A percentile compares a stretch with the other conserved stretches of the same genome.
phyloP scores from a whole-genome alignment of 192 early-diverging fungal species.

The Gryganskiella cystojenkinii region DNA sequence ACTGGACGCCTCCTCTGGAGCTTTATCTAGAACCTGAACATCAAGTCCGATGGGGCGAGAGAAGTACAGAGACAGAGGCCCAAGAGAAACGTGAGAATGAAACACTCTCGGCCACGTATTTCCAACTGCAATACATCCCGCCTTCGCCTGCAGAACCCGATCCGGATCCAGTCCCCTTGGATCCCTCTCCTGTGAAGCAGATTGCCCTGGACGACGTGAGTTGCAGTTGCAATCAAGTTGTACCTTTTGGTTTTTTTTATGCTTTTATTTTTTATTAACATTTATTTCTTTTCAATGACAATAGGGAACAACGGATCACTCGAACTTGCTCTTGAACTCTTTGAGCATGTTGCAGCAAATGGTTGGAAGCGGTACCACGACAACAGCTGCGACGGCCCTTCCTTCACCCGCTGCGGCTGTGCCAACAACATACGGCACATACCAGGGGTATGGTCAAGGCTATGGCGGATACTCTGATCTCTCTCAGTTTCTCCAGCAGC shows the following conservation, averaged over 20 bases:
- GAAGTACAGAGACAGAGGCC: slow-evolving; percentile 17
- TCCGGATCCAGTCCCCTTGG: slow-evolving; percentile 1
- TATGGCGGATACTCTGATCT: neutral
- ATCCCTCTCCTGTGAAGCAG: neutral
- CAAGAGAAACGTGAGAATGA: slow-evolving; percentile 32
- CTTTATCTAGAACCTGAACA: neutral
- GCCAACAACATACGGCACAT: too few species aligned
- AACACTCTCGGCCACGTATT: slow-evolving; percentile 29
- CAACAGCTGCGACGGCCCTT: too few species aligned
- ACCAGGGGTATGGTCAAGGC: neutral
- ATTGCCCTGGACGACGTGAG: neutral
- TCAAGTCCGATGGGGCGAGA: slow-evolving; percentile 1
- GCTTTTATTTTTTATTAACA: too few species aligned
- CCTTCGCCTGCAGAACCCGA: slow-evolving; percentile 40
- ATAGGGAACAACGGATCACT: too few species aligned
- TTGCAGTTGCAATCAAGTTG: neutral
- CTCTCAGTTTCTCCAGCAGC: neutral
- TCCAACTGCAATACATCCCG: slow-evolving; percentile 22
- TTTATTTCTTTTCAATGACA: too few species aligned
- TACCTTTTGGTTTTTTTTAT: too few species aligned
- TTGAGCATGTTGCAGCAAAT: too few species aligned
- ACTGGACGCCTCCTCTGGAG: slow-evolving; percentile 14
- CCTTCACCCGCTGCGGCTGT: too few species aligned
- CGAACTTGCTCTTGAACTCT: too few species aligned
- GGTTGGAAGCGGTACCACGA: too few species aligned